Evolutionary conservation across 192 early-diverging fungal genomes (phyloP).

Genomic region (Diversispora epigaea): DNA sequence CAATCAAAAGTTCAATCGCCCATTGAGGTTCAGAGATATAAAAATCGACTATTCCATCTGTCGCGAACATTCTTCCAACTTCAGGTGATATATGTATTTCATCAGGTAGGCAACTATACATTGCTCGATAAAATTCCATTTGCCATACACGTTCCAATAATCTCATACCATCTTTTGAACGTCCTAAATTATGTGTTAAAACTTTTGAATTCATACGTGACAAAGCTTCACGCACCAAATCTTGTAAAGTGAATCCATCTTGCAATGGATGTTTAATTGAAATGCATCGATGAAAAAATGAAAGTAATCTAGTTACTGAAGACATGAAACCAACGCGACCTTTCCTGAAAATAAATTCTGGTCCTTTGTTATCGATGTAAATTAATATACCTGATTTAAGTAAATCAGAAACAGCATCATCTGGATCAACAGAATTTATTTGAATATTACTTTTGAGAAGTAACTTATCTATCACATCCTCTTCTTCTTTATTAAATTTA

Average conservation of each 20-base stretch:
- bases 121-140: conserved; percentile 32
- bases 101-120: conserved; percentile 20
- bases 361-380: conserved; percentile 26
- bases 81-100: conserved; percentile 33
- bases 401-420: conserved; percentile 5
- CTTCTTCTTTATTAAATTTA: conserved; percentile 17
- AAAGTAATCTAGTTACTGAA: neutral
- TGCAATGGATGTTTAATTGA: conserved; percentile 17
- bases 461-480: conserved; percentile 20
- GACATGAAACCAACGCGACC: conserved; percentile 26
- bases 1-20: conserved; percentile 30
- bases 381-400: conserved; percentile 22
- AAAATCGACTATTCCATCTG: conserved; percentile 28
- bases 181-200: conserved; percentile 21
- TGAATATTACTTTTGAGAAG: conserved; percentile 7
- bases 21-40: conserved; percentile 30
- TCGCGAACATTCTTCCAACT: conserved; percentile 26
- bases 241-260: conserved; percentile 25
- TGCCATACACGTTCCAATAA: conserved; percentile 30
- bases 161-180: conserved; percentile 29
- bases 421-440: conserved; percentile 1
- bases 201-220: conserved; percentile 22
- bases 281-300: conserved; percentile 25
- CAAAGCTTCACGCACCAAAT: conserved; percentile 20
- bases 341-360: conserved; percentile 13